A percentile compares a stretch with the other conserved stretches of the same genome.
Conservation (phyloP, 1,284 basidiomycete genomes). For the Puccinia triticina region DNA sequence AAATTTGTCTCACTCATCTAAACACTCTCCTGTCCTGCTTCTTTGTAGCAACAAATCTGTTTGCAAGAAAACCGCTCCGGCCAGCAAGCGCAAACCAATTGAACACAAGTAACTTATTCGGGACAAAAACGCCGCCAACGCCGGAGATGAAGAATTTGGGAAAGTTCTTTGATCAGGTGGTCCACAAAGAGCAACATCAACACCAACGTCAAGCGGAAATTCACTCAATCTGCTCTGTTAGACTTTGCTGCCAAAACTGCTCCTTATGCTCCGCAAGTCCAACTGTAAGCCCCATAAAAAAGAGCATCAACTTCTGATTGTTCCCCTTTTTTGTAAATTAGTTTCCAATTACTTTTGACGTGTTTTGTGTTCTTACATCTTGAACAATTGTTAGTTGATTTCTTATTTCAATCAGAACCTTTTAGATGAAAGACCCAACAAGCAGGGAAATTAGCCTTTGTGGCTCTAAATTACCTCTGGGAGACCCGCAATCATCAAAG, state of each 20-base stretch:
- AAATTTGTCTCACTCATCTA: not conserved
- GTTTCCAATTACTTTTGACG: too few species aligned
- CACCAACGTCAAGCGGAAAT: not conserved
- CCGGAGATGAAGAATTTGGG: slow-evolving; percentile 26
- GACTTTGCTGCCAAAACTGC: slow-evolving; percentile 1
- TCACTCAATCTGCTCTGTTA: slow-evolving; percentile 30
- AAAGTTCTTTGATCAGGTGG: slow-evolving; percentile 40
- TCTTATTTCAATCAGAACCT: too few species aligned
- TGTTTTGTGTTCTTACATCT: too few species aligned
- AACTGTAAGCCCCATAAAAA: too few species aligned
- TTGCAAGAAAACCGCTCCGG: slow-evolving; percentile 25
- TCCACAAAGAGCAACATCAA: slow-evolving; percentile 20
- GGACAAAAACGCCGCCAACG: not conserved
- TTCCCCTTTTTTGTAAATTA: too few species aligned
- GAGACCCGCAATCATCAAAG: too few species aligned
- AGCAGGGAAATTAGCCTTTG: too few species aligned
- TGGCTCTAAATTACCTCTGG: too few species aligned
- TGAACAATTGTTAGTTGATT: too few species aligned
- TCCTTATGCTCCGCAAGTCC: too few species aligned
- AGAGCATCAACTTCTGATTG: too few species aligned
- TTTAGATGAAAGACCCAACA: too few species aligned
- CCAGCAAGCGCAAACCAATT: not conserved
- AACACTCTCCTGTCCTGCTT: not conserved
- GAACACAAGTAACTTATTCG: not conserved
- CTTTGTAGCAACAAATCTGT: slow-evolving; percentile 37